Conservation (phyloP, 2,329 filamentous ascomycete species). For the Penicillium corylophilum region DNA sequence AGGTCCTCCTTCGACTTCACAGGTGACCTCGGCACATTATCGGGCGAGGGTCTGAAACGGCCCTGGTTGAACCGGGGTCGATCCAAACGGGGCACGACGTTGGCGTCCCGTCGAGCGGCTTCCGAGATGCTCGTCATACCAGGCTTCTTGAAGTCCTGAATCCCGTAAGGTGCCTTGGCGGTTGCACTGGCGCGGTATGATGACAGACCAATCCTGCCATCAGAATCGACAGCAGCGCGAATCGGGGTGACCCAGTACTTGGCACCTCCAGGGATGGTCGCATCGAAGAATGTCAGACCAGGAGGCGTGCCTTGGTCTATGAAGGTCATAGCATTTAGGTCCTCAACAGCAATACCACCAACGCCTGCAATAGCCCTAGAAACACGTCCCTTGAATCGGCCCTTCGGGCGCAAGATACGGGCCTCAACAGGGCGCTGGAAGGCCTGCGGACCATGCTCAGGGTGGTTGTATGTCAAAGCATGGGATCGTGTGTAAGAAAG, state of each 20-base stretch:
- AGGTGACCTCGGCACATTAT: constrained; percentile 8
- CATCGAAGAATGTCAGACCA: constrained; percentile 45
- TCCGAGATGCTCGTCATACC: constrained; percentile 27
- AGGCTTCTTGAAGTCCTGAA: constrained; percentile 37
- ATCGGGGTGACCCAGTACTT: constrained; percentile 54
- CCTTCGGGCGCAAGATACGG: constrained; percentile 55
- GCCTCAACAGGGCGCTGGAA: constrained; percentile 54
- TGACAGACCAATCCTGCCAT: constrained; percentile 45
- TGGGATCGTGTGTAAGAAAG: constrained; percentile 60
- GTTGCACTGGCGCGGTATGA: constrained; percentile 34
- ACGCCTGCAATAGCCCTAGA: constrained; percentile 40
- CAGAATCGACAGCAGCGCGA: constrained; percentile 47
- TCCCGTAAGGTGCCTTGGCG: constrained; percentile 36
- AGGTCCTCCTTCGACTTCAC: constrained; percentile 28
- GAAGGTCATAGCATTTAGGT: constrained; percentile 36
- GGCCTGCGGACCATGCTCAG: constrained; percentile 59
- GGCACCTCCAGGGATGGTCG: constrained; percentile 49
- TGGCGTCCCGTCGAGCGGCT: constrained; percentile 23
- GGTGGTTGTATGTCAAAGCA: constrained; percentile 59
- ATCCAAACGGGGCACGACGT: constrained; percentile 34
- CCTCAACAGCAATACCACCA: constrained; percentile 43
- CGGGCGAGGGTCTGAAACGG: constrained; percentile 14
- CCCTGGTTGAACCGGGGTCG: constrained; percentile 15
- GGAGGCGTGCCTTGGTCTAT: constrained; percentile 37
- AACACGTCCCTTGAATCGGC: constrained; percentile 31